Evolutionary conservation across 2,329 filamentous ascomycete species (phyloP), one percentile per base, ranked within the genome.

Genomic region (Beauveria brongniartii): DNA sequence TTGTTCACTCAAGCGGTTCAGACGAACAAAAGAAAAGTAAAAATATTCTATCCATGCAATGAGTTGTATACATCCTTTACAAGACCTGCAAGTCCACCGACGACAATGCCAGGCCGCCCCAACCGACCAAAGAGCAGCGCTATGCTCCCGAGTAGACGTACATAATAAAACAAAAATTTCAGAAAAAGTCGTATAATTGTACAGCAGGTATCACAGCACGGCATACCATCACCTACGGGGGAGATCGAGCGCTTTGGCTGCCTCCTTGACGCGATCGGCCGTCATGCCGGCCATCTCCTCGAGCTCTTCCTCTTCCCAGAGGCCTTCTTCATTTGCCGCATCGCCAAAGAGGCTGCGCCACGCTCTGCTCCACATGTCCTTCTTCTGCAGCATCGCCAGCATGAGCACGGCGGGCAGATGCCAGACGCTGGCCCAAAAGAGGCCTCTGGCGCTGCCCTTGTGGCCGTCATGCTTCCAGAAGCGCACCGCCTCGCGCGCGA

Each of bases 391-490:
- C 74, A 97, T 87, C 3, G 92, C 93, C 63, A 97, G 78, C 52
- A 97, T 91, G 80, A 99, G 85, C 47, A 97, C 82, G 28, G 88
- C 89, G 0, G 94, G 94, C 53, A 99, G 74, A 76, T 97, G 92
- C 94, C 93, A 97, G 10, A 99, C 91, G 72, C 91, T 96, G 1
- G 94, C 92, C 94, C 94, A 99, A 74, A 99, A 99, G 57, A 99
- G 74, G 0, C 88, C 87, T 61, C 91, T 83, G 2, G 94, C 92
- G 20, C 84, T 91, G 2, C 92, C 92, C 67, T 87, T 86, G 64
- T 88, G 83, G 14, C 93, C 93, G 68, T 91, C 84, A 30, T 84
- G 78, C 64, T 82, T 83, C 87, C 90, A 96, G 76, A 97, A 97
- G 43, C 81, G 79, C 67, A 90, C 84, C 0, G 93, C 91, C 73